Base-by-base conservation (phyloP, 192 early-diverging fungal species). In the Cetraspora pellucida region DNA sequence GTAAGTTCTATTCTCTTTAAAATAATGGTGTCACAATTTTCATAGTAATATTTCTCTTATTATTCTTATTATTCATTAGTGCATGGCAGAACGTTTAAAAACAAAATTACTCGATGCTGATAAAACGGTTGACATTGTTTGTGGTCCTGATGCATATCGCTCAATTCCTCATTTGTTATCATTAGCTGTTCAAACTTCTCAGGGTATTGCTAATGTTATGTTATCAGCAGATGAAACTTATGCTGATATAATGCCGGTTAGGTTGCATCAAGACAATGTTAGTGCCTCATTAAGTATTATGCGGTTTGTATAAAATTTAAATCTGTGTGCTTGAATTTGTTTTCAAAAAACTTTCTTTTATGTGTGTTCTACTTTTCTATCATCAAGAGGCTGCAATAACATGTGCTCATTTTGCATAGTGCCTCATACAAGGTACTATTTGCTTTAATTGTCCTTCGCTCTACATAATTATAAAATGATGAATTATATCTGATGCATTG, bases 371-470 rank as follows among this genome's bases (percentile, higher is more conserved):
- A n/a, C n/a, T 54, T n/a, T 54, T 19, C 19, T 54, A 54, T 54
- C 37, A 37, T 37, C 37, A 37, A 49, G 50, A 30, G 92, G 92
- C 65, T 93, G 92, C 81, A 93, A 93, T 81, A 93, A 93, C 70
- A 93, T 93, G 92, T 93, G 92, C 65, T 87, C 87, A 50, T 93
- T 90, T 78, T 93, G 92, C 72, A 91, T 93, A 47, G 92, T 93
- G 5, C 92, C 92, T 16, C 92, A 92, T 58, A 93, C 92, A 10
- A 84, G 92, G 50, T 54, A 13, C 0, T 54, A 16, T 19, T n/a
- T 54, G 4, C 10, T 52, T 54, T 54, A 19, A 19, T 13, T 54
- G 11, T 3, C 19, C 14, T 52, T 19, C 31, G 31, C 37, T 37
- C 16, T 54, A 54, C 5, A 54, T 13, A 54, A 54, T 49, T 13